Evolutionary conservation across 208 protist species (phyloP).

Genomic region (Leishmania amazonensis): DNA sequence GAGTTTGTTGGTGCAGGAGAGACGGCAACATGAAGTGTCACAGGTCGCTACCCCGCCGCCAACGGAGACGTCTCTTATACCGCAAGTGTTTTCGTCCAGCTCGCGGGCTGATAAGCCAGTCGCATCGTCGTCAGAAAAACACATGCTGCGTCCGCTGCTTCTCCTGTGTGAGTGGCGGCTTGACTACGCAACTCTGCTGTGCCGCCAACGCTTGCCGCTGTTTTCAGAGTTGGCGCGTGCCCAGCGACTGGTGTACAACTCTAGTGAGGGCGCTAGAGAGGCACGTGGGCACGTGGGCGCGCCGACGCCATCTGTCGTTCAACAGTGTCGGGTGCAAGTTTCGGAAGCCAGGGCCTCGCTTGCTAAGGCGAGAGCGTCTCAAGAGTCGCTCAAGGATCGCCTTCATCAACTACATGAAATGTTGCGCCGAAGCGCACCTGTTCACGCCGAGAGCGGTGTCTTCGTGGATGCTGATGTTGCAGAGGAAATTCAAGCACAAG

Average conservation of each 20-base stretch:
- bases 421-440: not conserved
- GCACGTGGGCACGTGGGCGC: not conserved
- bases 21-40: not conserved
- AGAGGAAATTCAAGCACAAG: constrained; percentile 6
- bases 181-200: not conserved
- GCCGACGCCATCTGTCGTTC: not conserved
- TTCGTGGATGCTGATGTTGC: constrained; percentile 1
- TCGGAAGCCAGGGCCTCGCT: not conserved
- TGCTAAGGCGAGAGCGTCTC: not conserved
- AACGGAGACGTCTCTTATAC: not conserved
- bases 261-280: not conserved
- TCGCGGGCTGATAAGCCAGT: not conserved
- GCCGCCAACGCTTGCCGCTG: not conserved
- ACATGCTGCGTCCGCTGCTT: not conserved
- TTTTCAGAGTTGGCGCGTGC: constrained; percentile 12
- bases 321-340: not conserved
- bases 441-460: not conserved
- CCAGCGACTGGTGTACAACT: not conserved
- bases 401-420: constrained; percentile 10
- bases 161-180: not conserved
- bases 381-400: constrained; percentile 14
- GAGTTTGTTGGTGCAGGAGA: not conserved
- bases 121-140: not conserved
- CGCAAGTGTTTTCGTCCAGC: not conserved
- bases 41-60: not conserved